Conservation (phyloP, 805 yeast genomes). For the Ogataea degrootiae region DNA sequence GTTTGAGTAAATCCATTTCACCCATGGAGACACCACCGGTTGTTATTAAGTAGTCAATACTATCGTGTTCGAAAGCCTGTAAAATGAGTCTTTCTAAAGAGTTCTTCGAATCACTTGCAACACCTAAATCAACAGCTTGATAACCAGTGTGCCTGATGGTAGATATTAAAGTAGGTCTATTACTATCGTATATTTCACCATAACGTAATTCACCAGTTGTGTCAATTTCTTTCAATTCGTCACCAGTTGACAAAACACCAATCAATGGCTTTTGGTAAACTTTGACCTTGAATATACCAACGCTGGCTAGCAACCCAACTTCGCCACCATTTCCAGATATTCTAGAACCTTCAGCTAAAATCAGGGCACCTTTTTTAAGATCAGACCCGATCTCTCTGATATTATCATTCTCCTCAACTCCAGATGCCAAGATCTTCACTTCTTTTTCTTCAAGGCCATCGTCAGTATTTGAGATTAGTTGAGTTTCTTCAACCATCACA, state of each 20-base stretch:
- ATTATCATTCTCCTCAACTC: constrained; percentile 39
- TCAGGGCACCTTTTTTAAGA: constrained; percentile 33
- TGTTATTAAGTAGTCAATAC: constrained; percentile 42
- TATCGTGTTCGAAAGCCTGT: constrained; percentile 21
- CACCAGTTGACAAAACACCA: constrained; percentile 49
- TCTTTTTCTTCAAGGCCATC: constrained; percentile 39
- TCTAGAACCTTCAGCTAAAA: constrained; percentile 32
- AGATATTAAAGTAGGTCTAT: constrained; percentile 42
- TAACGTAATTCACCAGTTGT: constrained; percentile 22
- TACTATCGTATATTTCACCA: constrained; percentile 48
- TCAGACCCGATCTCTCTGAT: constrained; percentile 47
- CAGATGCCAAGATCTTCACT: constrained; percentile 36
- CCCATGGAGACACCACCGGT: constrained; percentile 63
- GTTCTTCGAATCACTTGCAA: constrained; percentile 38
- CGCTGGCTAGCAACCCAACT: constrained; percentile 43
- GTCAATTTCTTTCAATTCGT: constrained; percentile 39
- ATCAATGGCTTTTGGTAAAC: constrained; percentile 39
- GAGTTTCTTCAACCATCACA: constrained; percentile 51
- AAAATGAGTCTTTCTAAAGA: constrained; percentile 23
- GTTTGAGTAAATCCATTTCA: constrained; percentile 47
- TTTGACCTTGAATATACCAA: constrained; percentile 35
- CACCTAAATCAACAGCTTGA: constrained; percentile 44
- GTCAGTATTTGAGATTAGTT: constrained; percentile 28
- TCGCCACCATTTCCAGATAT: constrained; percentile 45
- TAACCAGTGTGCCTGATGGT: constrained; percentile 32